Conservation (phyloP, 2,329 filamentous ascomycete species). For the Coniella lustricola region DNA sequence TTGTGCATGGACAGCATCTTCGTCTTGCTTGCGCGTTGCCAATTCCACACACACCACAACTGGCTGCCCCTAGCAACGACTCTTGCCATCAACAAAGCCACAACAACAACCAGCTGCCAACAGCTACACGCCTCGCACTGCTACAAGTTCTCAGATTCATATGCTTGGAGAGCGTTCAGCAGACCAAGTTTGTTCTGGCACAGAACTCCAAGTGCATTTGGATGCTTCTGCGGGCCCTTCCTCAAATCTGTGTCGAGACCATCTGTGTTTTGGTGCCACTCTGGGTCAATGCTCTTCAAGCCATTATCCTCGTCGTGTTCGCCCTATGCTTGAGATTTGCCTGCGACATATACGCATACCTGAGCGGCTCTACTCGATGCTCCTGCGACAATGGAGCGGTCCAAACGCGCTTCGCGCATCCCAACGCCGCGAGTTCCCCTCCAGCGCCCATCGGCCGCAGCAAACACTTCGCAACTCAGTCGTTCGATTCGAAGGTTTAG, state of each 20-base stretch:
- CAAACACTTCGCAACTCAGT: constrained; percentile 1
- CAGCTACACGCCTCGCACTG: constrained; percentile 8
- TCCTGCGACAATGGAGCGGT: constrained; percentile 4
- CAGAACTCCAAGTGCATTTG: constrained; percentile 11
- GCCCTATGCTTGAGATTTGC: background rate
- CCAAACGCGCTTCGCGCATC: constrained; percentile 10
- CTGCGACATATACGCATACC: background rate
- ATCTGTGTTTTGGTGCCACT: constrained; percentile 6
- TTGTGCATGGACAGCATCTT: no score
- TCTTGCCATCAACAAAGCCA: no score
- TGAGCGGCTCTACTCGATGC: background rate
- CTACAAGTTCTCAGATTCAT: constrained; percentile 21
- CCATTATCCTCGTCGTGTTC: constrained; percentile 5
- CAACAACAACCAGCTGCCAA: background rate
- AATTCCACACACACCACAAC: no score
- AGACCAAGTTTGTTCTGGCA: constrained; percentile 1
- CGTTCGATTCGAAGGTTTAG: background rate
- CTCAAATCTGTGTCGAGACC: constrained; percentile 7
- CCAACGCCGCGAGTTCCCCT: constrained; percentile 12
- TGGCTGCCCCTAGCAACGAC: no score
- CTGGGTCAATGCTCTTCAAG: constrained; percentile 5
- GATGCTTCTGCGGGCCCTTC: constrained; percentile 10
- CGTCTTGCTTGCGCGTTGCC: no score
- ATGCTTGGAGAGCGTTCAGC: constrained; percentile 13
- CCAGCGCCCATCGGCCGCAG: constrained; percentile 12